Conservation (phyloP, 306 rosid genomes). For the Delonix regia region DNA sequence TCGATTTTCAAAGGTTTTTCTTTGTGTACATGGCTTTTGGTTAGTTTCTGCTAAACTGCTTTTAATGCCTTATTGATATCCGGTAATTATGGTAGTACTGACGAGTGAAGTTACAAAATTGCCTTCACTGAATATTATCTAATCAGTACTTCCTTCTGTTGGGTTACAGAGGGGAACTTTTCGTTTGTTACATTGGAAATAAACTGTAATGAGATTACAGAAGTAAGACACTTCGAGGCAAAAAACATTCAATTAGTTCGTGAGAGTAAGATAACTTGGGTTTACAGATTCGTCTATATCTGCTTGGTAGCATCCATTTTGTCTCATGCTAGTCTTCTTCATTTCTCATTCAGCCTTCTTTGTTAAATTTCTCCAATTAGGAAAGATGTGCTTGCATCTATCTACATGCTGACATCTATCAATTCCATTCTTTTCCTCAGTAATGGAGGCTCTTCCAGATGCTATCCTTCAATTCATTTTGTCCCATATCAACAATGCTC, state of each 20-base stretch:
- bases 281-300: background rate
- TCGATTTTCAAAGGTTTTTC: background rate
- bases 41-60: background rate
- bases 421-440: slow-evolving; percentile 39
- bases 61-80: background rate
- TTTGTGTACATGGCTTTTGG: background rate
- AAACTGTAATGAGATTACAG: background rate
- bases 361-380: background rate
- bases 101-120: background rate
- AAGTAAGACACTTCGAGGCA: background rate
- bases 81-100: too few species aligned
- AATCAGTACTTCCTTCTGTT: background rate
- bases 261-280: background rate
- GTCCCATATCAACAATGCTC: slow-evolving; percentile 68
- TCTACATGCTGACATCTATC: slow-evolving; percentile 16
- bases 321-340: background rate
- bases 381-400: slow-evolving; percentile 8
- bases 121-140: background rate
- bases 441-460: slow-evolving; percentile 86
- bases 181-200: background rate
- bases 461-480: slow-evolving; percentile 77
- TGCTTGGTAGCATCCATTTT: background rate
- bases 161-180: background rate
- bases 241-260: slow-evolving; percentile 2
- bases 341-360: background rate